Evolutionary conservation across 805 yeast species (phyloP), one percentile per base, ranked within the genome.

Genomic region (Pichia membranifaciens): DNA sequence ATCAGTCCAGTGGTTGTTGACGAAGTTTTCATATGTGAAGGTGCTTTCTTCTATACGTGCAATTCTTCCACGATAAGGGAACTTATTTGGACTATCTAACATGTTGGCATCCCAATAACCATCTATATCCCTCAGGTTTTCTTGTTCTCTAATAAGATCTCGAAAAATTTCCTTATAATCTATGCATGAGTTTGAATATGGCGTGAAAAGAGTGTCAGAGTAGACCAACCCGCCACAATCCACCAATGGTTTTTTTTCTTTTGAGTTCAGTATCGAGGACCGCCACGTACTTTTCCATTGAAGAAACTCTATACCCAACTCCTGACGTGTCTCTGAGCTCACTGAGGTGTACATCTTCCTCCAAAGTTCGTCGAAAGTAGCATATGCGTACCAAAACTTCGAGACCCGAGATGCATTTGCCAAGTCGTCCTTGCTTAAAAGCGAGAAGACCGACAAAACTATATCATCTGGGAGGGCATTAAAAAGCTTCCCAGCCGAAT

Each of bases 261-360:
- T 57, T 7, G 72, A 51, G 0, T 65, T 60, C 51, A 79, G 62
- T 31, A 76, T 67, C 3, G 91, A 80, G 34, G 75, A 67, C 54
- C 90, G 74, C 96, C 96, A 89, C 2, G 88, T 76, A 0, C 96
- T 96, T 28, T 57, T 61, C 96, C 96, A 88, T 31, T 54, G 53
- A 2, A 51, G 52, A 53, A 38, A 61, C 37, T 12, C 51, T 42
- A 23, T 52, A 42, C 35, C 37, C 2, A 17, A 15, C 15, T n/a
- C 16, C 16, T 3, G 8, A 10, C 56, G 18, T 22, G 41, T 31
- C 16, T 38, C 36, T 2, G 40, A 43, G 21, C 55, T 51, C 22
- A 53, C 48, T 15, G 54, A 48, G 32, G 74, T 66, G 57, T 81
- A 80, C 40, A 82, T 48, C 47, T 71, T 74, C 56, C 83, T 84